Evolutionary conservation across 805 yeast species (phyloP).

Genomic region (Yamadazyma philogaea): DNA sequence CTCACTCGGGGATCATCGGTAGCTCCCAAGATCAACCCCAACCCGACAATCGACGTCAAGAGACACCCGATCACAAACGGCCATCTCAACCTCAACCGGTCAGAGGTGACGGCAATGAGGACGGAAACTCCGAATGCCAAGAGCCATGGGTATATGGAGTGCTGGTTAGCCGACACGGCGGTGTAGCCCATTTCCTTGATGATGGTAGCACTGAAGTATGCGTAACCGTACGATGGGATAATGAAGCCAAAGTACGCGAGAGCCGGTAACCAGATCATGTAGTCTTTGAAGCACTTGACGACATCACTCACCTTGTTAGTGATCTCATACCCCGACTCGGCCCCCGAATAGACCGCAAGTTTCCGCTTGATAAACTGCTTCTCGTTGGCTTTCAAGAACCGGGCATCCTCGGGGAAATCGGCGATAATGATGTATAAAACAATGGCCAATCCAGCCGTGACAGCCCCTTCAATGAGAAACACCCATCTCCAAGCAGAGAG

Average conservation of each 20-base stretch:
- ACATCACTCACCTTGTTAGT: constrained; percentile 47
- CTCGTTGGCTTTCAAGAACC: constrained; percentile 48
- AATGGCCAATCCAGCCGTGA: constrained; percentile 34
- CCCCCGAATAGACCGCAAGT: constrained; percentile 39
- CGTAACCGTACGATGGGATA: constrained; percentile 74
- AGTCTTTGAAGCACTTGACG: constrained; percentile 53
- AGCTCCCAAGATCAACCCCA: constrained; percentile 51
- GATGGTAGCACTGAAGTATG: constrained; percentile 69
- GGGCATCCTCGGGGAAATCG: constrained; percentile 70
- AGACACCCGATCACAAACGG: constrained; percentile 35
- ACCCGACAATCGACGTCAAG: constrained; percentile 47
- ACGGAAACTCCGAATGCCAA: constrained; percentile 67
- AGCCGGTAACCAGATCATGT: constrained; percentile 55
- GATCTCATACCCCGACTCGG: constrained; percentile 48
- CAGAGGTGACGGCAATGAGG: constrained; percentile 62
- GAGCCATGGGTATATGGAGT: constrained; percentile 85
- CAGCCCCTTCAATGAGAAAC: constrained; percentile 47
- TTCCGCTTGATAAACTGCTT: constrained; percentile 56
- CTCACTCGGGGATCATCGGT: constrained; percentile 37
- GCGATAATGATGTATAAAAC: constrained; percentile 50
- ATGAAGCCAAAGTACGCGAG: constrained; percentile 62
- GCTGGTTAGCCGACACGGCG: constrained; percentile 70
- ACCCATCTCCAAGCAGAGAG: constrained; percentile 50
- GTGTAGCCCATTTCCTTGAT: constrained; percentile 61
- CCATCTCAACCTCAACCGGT: constrained; percentile 46